These are phyloP conservation scores for Pythium guiyangense DNA, from an alignment of 352 stramenopile genomes.

Conservation along the genomic window DNA sequence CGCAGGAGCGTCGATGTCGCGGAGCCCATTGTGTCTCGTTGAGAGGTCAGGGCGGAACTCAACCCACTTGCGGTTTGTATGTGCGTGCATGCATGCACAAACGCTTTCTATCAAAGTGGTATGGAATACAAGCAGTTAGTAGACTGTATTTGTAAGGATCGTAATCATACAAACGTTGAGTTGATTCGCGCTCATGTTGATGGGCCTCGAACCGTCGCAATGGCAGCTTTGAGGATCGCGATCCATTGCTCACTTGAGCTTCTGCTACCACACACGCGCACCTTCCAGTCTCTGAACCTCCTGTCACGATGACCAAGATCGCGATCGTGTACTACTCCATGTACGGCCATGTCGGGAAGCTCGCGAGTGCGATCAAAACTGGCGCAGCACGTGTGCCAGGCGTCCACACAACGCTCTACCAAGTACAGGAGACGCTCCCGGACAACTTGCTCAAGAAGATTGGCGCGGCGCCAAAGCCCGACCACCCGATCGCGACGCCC, in stretches of 20 bases:
- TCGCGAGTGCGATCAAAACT: constrained; percentile 61
- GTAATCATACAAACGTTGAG: too few species aligned
- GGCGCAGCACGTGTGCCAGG: constrained; percentile 52
- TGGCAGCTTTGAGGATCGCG: too few species aligned
- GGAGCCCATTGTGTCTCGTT: too few species aligned
- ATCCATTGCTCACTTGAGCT: background rate
- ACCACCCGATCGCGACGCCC: constrained; percentile 48
- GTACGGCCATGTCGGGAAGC: constrained; percentile 73
- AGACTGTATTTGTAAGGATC: too few species aligned
- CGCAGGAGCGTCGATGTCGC: too few species aligned
- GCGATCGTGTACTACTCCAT: constrained; percentile 81
- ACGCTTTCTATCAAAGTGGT: too few species aligned
- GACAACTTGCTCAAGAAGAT: constrained; percentile 70
- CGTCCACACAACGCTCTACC: constrained; percentile 47
- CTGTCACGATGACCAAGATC: constrained; percentile 44
- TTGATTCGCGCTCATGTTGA: too few species aligned
- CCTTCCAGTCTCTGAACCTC: background rate
- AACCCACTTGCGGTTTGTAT: too few species aligned
- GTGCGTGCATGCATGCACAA: too few species aligned
- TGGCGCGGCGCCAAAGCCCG: constrained; percentile 51
- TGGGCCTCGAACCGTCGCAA: too few species aligned
- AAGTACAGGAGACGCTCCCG: constrained; percentile 74
- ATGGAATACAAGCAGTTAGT: too few species aligned
- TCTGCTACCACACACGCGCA: background rate
- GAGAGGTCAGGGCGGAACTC: too few species aligned